Conservation (phyloP, 352 stramenopile genomes). For the Phytophthora hybrid region DNA sequence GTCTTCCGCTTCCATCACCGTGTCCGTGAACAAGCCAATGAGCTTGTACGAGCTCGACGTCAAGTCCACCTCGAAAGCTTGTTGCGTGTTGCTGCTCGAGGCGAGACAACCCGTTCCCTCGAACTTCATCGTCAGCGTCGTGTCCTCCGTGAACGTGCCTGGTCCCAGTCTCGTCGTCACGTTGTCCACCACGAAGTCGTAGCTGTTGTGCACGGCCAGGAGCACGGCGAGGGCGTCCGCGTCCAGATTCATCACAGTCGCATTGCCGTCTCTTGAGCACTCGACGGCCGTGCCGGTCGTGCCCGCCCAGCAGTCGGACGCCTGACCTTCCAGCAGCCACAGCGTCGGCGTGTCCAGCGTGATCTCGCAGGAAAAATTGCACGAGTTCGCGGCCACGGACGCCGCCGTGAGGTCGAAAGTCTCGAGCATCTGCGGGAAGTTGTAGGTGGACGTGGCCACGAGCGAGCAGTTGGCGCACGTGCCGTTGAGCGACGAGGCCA, state of each 20-base stretch:
- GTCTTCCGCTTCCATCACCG: slow-evolving; percentile 56
- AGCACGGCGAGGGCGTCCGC: slow-evolving; percentile 45
- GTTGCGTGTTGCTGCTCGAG: slow-evolving; percentile 36
- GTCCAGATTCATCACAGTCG: slow-evolving; percentile 59
- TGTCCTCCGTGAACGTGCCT: slow-evolving; percentile 67
- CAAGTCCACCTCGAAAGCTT: slow-evolving; percentile 70
- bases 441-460: slow-evolving; percentile 61
- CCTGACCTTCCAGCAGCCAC: slow-evolving; percentile 57
- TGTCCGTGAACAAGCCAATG: slow-evolving; percentile 62
- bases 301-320: slow-evolving; percentile 49
- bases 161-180: slow-evolving; percentile 67
- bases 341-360: slow-evolving; percentile 62
- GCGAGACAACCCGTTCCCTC: slow-evolving; percentile 61
- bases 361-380: slow-evolving; percentile 61
- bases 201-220: slow-evolving; percentile 51
- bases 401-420: slow-evolving; percentile 63
- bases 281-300: slow-evolving; percentile 32
- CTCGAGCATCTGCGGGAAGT: slow-evolving; percentile 77
- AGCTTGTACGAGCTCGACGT: slow-evolving; percentile 64
- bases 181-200: slow-evolving; percentile 62
- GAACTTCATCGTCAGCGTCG: slow-evolving; percentile 62
- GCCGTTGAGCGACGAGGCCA: slow-evolving; percentile 67
- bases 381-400: slow-evolving; percentile 46
- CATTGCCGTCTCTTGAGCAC: slow-evolving; percentile 65
- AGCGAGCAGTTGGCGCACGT: slow-evolving; percentile 79